Evolutionary conservation across 2,329 filamentous ascomycete species (phyloP), one percentile per base, ranked within the genome.

Genomic region (Ceratocystis diversiconidia): DNA sequence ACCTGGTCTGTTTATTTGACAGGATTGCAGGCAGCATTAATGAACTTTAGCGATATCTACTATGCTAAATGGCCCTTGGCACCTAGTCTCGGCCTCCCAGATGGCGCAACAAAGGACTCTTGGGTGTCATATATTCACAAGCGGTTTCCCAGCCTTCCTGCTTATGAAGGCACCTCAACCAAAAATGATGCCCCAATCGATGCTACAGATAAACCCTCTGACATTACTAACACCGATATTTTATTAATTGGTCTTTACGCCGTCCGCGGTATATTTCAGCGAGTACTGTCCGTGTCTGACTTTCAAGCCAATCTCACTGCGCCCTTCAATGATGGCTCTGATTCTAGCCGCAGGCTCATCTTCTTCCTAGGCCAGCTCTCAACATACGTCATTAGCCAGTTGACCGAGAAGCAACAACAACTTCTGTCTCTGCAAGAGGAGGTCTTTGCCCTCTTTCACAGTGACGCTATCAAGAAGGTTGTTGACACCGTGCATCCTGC

Each of bases 31-130:
- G 72, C 74, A 1, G 69, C 71, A 3, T 68, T 73, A 43, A 71
- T 75, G 25, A 74, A 76, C 66, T 76, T 77, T 64, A 73, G 73
- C 15, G 78, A 79, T 60, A 78, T 78, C 6, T 79, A 75, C 64
- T 64, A 69, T 44, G 64, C 65, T 19, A 67, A 69, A 28, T 62
- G 65, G 1, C 64, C 71, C 7, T 63, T 63, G 46, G 57, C 22
- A 36, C 66, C 43, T 36, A 68, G 15, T 62, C 67, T 10, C 28
- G 62, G n/a, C 55, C 55, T 62, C 61, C 69, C 30, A 28, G 65
- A 30, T 66, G 69, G 63, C 67, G 70, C 70, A 2, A 68, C 15
- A 46, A 68, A 10, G 66, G 70, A 62, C 69, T 66, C 69, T 10
- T 74, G 73, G 74, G 25, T 71, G 0, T 52, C 71, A 48, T 68